These are phyloP conservation scores for Phytophthora chlamydospora DNA, from an alignment of 352 stramenopile genomes.

Conservation along the genomic window DNA sequence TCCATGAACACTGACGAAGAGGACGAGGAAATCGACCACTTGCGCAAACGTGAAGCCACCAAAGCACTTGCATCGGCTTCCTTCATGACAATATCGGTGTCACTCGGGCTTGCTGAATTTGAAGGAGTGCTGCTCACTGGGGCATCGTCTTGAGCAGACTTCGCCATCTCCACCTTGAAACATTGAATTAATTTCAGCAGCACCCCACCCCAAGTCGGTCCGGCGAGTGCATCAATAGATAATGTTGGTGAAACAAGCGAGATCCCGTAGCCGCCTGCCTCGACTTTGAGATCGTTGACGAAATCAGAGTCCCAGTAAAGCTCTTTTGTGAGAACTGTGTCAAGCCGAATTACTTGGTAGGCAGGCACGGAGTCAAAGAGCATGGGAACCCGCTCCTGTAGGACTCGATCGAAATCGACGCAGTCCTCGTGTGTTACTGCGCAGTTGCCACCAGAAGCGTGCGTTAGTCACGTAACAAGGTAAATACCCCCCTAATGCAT, in stretches of 20 bases:
- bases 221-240: slow-evolving; percentile 28
- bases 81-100: slow-evolving; percentile 21
- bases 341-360: slow-evolving; percentile 40
- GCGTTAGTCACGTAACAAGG: slow-evolving; percentile 1
- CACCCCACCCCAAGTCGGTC: slow-evolving; percentile 59
- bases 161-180: slow-evolving; percentile 44
- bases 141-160: slow-evolving; percentile 6
- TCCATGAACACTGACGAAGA: slow-evolving; percentile 19
- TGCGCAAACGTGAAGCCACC: slow-evolving; percentile 9
- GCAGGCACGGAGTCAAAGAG: slow-evolving; percentile 46
- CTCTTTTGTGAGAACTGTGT: slow-evolving; percentile 41
- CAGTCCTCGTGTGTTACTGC: slow-evolving; percentile 34
- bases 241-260: slow-evolving; percentile 56
- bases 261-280: slow-evolving; percentile 53
- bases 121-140: background rate
- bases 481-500: background rate
- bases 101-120: background rate
- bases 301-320: slow-evolving; percentile 54
- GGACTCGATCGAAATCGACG: slow-evolving; percentile 49
- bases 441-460: background rate
- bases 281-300: slow-evolving; percentile 57
- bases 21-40: slow-evolving; percentile 25
- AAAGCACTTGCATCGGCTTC: background rate
- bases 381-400: slow-evolving; percentile 49
- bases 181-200: slow-evolving; percentile 61